phyloP scores from a whole-genome alignment of 1,284 basidiomycete genomes.

The Tilletia indica region DNA sequence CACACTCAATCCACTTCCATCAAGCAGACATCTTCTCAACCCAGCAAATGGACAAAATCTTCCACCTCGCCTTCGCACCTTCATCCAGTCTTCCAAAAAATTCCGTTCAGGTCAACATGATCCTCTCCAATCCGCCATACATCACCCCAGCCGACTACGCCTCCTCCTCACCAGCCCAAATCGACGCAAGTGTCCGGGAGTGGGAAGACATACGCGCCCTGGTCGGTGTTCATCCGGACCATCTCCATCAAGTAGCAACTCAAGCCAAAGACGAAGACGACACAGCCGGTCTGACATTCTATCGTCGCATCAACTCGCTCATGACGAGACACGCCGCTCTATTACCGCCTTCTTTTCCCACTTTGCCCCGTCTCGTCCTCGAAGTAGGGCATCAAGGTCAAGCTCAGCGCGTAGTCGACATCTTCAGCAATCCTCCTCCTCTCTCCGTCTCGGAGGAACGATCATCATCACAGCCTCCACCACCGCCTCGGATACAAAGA shows the following conservation, averaged over 20 bases:
- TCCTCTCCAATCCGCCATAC: conserved; percentile 89
- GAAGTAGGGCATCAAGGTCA: not conserved
- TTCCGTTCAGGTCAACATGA: conserved; percentile 63
- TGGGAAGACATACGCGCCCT: conserved; percentile 79
- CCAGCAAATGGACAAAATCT: not conserved
- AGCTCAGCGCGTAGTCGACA: not conserved
- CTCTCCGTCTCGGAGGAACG: not conserved
- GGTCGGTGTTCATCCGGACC: conserved; percentile 68
- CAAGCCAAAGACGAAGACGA: not conserved
- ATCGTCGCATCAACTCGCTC: not conserved
- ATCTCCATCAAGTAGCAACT: not conserved
- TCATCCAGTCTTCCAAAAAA: not conserved
- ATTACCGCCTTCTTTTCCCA: not conserved
- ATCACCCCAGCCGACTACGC: conserved; percentile 67
- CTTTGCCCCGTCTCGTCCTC: not conserved
- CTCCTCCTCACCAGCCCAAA: not conserved
- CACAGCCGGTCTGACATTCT: conserved; percentile 3
- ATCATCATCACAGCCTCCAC: not conserved
- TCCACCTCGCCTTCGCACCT: not conserved
- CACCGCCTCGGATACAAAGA: not conserved
- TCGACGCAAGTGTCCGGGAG: conserved; percentile 64
- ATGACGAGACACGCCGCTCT: not conserved
- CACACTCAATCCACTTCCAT: not conserved
- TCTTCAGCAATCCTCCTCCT: not conserved
- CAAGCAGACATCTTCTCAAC: not conserved